A percentile compares a stretch with the other conserved stretches of the same genome.
These are phyloP conservation scores for Akebia trifoliata DNA, from an alignment of 164 flowering plant genomes.

Conservation along the genomic window DNA sequence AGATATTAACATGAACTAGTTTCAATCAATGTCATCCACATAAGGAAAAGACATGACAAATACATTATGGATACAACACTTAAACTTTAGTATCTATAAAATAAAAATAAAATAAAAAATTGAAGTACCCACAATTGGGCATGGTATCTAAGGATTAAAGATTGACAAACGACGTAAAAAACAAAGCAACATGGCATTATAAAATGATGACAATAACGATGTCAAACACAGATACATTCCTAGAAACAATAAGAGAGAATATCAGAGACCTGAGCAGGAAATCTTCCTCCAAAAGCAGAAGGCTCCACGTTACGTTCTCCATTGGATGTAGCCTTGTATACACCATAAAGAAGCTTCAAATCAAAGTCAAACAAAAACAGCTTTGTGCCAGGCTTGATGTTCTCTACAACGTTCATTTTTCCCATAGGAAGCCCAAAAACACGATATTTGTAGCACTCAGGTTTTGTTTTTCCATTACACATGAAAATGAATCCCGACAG, in stretches of 20 bases:
- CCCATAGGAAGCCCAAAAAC: conserved; percentile 32
- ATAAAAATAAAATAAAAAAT: too few species aligned
- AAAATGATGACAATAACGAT: not conserved
- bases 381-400: conserved; percentile 19
- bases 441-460: conserved; percentile 24
- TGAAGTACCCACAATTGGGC: too few species aligned
- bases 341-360: conserved; percentile 32
- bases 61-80: too few species aligned
- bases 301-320: conserved; percentile 21
- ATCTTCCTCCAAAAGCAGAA: conserved; percentile 31
- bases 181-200: too few species aligned
- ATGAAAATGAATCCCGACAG: conserved; percentile 28
- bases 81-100: too few species aligned
- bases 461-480: conserved; percentile 32
- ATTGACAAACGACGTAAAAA: too few species aligned
- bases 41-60: too few species aligned
- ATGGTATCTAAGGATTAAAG: too few species aligned
- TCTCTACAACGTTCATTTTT: conserved; percentile 19
- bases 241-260: not conserved
- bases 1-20: too few species aligned
- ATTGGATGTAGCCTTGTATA: conserved; percentile 22
- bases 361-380: conserved; percentile 29
- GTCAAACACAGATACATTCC: not conserved
- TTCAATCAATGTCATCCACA: too few species aligned
- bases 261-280: conserved; percentile 31